Evolutionary conservation across 2,329 filamentous ascomycete genomes (phyloP).

Genomic region (Stagonosporopsis chrysanthemi): DNA sequence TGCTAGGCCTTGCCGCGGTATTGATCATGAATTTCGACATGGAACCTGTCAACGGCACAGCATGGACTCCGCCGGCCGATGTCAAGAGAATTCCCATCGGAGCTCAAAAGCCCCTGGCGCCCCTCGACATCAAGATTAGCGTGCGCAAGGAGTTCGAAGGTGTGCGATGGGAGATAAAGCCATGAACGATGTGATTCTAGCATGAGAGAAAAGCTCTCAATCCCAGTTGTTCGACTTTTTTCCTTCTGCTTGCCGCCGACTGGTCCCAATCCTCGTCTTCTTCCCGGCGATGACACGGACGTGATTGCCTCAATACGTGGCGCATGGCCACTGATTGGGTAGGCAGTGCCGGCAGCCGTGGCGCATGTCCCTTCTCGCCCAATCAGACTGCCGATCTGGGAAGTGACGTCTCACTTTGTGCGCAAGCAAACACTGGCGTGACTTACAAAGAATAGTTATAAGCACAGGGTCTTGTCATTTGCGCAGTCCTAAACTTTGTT

Average conservation of each 20-base stretch:
- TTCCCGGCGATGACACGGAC: conserved; percentile 1
- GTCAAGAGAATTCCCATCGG: conserved; percentile 29
- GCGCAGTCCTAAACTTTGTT: neutral
- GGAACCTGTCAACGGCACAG: conserved; percentile 21
- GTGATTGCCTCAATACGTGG: neutral
- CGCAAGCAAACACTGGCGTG: conserved; percentile 16
- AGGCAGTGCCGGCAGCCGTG: conserved; percentile 4
- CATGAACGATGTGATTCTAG: neutral
- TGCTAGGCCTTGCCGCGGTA: conserved; percentile 39
- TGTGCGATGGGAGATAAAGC: conserved; percentile 23
- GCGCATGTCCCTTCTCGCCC: neutral
- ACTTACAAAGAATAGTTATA: conserved; percentile 12
- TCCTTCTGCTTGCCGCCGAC: neutral
- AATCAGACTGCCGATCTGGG: conserved; percentile 6
- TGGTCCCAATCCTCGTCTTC: neutral
- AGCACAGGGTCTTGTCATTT: conserved; percentile 8
- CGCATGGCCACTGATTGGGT: neutral
- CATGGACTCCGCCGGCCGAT: conserved; percentile 30
- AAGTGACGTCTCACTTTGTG: conserved; percentile 16
- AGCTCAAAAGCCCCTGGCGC: conserved; percentile 28
- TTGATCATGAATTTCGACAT: conserved; percentile 45
- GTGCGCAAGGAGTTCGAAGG: conserved; percentile 26
- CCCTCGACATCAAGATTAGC: conserved; percentile 22
- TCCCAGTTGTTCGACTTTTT: neutral
- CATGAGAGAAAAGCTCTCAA: neutral